Percentiles rank a stretch among this genome's conserved stretches.
Conservation (phyloP, 225 moss, liverwort and hornwort species). For the Neckera pumila region DNA sequence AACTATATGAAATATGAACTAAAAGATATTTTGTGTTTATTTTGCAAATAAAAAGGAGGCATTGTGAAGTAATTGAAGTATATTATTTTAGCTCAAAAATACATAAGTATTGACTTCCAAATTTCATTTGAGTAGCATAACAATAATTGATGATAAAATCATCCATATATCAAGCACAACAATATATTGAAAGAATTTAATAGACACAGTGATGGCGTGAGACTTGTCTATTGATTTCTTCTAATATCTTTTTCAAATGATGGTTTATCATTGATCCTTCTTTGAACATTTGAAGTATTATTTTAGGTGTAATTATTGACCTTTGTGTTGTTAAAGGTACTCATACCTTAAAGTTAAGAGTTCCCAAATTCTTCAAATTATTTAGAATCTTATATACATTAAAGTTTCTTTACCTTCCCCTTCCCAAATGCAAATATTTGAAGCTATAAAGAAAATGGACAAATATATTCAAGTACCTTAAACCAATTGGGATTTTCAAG, state of each 20-base stretch:
- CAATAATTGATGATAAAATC: neutral
- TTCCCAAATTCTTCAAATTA: neutral
- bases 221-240: neutral
- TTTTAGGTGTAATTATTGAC: neutral
- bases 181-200: neutral
- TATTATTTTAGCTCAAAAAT: neutral
- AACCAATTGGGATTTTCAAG: conserved; percentile 73
- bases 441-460: neutral
- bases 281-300: neutral
- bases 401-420: rapidly evolving
- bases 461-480: neutral
- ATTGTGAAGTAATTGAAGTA: neutral
- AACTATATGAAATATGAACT: neutral
- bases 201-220: too few relatives aligned
- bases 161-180: neutral
- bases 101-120: neutral
- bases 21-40: too few relatives aligned
- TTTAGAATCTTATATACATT: neutral
- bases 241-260: neutral
- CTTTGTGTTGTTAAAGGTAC: neutral
- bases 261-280: neutral
- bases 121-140: neutral
- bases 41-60: too few relatives aligned
- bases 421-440: neutral
- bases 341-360: neutral